Conservation (phyloP, 2,329 filamentous ascomycete genomes). For the Diaporthe ampelina region DNA sequence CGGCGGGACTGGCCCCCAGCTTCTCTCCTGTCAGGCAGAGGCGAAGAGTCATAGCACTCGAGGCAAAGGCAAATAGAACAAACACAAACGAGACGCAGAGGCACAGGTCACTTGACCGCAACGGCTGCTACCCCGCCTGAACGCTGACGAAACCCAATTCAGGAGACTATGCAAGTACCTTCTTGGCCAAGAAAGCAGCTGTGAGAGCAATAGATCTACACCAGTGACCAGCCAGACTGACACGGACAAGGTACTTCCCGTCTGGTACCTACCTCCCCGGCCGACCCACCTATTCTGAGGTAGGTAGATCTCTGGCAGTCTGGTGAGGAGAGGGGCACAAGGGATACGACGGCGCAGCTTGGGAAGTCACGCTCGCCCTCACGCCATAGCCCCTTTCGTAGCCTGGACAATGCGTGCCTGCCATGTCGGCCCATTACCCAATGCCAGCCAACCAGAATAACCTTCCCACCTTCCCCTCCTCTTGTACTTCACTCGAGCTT, state of each 20-base stretch:
- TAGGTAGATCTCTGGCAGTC: not conserved
- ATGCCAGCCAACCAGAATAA: constrained; percentile 33
- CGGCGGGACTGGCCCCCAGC: not conserved
- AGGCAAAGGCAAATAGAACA: too few relatives aligned
- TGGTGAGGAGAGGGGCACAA: constrained; percentile 15
- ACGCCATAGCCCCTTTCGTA: constrained; percentile 38
- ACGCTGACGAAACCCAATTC: constrained; percentile 33
- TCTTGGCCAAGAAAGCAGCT: not conserved
- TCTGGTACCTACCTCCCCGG: not conserved
- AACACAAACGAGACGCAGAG: too few relatives aligned
- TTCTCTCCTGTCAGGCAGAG: not conserved
- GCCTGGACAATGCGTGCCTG: constrained; percentile 39
- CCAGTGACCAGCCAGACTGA: not conserved
- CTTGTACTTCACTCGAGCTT: constrained; percentile 32
- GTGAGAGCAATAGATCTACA: not conserved
- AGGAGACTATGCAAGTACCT: constrained; percentile 17
- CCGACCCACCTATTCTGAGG: not conserved
- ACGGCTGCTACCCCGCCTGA: constrained; percentile 26
- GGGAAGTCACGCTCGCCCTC: constrained; percentile 33
- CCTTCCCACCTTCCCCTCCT: constrained; percentile 40
- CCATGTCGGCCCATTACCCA: constrained; percentile 29
- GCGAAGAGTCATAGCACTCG: not conserved
- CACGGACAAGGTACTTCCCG: constrained; percentile 9
- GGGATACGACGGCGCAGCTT: constrained; percentile 15
- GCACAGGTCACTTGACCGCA: constrained; percentile 26